Evolutionary conservation across 179 eudicot genomes (phyloP), one percentile per base, ranked within the genome.

Genomic region (Amaranthus tricolor): DNA sequence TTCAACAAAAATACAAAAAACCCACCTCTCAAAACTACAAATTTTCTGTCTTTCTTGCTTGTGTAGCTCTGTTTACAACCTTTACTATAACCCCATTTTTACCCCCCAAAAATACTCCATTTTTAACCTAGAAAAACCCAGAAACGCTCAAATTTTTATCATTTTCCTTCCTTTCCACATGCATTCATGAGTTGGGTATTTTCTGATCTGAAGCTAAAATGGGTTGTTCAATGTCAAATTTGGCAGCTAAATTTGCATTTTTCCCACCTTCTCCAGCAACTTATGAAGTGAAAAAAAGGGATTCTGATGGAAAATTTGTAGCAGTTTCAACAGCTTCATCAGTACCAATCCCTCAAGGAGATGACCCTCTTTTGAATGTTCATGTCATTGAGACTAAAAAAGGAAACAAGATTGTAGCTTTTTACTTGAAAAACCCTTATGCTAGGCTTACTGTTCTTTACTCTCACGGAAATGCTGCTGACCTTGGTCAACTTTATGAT

Each of bases 401-500:
- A 78, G 92, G 96, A 17, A 92, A 89, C 80, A 86, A 94, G 77
- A 94, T 94, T 74, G 90, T 92, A 0, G 98, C 92, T 15, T 94
- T 94, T 61, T 94, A 90, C 70, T 64, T 94, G 66, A 82, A 82
- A 60, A 90, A 94, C 71, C 98, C 98, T 1, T 89, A 79, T 69
- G 97, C 98, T 10, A 82, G 92, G 49, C 92, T 94, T 20, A 94
- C 98, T 64, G 56, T 94, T 61, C 84, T 94, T 15, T 94, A 94
- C 71, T 94, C 98, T 10, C 98, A 94, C 81, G 98, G 96, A 13
- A 94, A 94, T 90, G 98, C 98, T 5, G 96, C 97, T 90, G 98
- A 94, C 84, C 88, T 94, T 78, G 98, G 94, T 10, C 98, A 94
- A 75, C 97, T 94, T 19, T 94, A 84, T 78, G 98, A 94, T 81